These are phyloP conservation scores for Cercospora sesami DNA, from an alignment of 2,329 filamentous ascomycete genomes.

Conservation along the genomic window DNA sequence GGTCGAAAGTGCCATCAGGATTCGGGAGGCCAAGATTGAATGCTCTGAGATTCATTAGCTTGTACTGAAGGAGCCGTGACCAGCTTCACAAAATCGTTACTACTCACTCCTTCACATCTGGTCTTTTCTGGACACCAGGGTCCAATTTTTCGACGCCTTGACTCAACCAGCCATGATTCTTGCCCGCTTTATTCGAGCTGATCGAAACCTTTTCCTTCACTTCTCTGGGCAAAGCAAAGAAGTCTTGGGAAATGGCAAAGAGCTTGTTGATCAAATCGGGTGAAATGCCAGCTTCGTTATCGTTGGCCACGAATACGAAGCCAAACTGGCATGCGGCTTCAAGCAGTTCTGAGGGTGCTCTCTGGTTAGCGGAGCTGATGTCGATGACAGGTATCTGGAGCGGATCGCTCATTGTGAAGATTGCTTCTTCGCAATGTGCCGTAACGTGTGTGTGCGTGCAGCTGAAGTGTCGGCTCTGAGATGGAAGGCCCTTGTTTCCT, in stretches of 20 bases:
- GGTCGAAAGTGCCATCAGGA: slow-evolving; percentile 63
- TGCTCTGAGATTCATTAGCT: slow-evolving; percentile 58
- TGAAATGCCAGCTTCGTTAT: slow-evolving; percentile 64
- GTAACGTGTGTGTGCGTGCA: not conserved
- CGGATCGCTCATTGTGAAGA: slow-evolving; percentile 9
- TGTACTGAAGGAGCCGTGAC: not conserved
- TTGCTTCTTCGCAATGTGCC: not conserved
- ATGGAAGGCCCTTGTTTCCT: not conserved
- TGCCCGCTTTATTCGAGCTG: slow-evolving; percentile 55
- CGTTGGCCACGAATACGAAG: slow-evolving; percentile 87
- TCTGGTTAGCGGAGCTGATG: slow-evolving; percentile 61
- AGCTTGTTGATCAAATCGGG: slow-evolving; percentile 65
- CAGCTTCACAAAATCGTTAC: not conserved
- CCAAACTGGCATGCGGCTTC: slow-evolving; percentile 79
- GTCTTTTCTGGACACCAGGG: slow-evolving; percentile 70
- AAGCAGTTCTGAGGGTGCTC: slow-evolving; percentile 69
- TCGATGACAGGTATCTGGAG: slow-evolving; percentile 75
- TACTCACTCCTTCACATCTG: slow-evolving; percentile 74
- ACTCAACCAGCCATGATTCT: slow-evolving; percentile 86
- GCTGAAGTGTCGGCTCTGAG: not conserved
- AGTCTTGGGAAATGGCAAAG: slow-evolving; percentile 70
- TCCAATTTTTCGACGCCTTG: slow-evolving; percentile 90
- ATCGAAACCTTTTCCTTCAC: slow-evolving; percentile 77
- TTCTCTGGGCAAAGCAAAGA: slow-evolving; percentile 69
- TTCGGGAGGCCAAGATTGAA: slow-evolving; percentile 88